Conservation (phyloP, 1,284 basidiomycete genomes). For the Lentinus polychrous region DNA sequence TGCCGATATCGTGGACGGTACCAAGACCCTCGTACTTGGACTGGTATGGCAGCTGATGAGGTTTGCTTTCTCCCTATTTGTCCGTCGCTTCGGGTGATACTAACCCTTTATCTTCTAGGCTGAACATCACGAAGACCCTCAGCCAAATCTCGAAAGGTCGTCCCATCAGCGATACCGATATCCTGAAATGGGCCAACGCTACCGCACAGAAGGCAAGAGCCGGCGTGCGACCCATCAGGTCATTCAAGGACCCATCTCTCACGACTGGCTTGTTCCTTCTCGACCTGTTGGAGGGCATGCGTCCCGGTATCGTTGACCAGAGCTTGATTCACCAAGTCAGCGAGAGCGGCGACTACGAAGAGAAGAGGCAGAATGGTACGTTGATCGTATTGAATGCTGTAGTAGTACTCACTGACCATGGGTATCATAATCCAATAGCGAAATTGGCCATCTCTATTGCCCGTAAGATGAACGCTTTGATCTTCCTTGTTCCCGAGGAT, state of each 20-base stretch:
- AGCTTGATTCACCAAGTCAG: slow-evolving; percentile 62
- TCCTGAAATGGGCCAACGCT: slow-evolving; percentile 94
- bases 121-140: slow-evolving; percentile 92
- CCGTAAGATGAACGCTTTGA: slow-evolving; percentile 93
- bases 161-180: slow-evolving; percentile 86
- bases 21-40: slow-evolving; percentile 87
- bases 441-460: slow-evolving; percentile 98
- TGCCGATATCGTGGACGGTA: slow-evolving; percentile 92
- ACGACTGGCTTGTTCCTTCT: slow-evolving; percentile 92
- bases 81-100: slow-evolving; percentile 1
- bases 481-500: slow-evolving; percentile 97
- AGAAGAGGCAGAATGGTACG: slow-evolving; percentile 87
- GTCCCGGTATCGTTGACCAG: slow-evolving; percentile 95
- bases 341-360: slow-evolving; percentile 76
- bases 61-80: slow-evolving; percentile 30
- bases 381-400: slow-evolving; percentile 9
- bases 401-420: not conserved
- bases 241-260: slow-evolving; percentile 92
- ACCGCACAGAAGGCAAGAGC: slow-evolving; percentile 73
- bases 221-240: slow-evolving; percentile 69
- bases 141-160: slow-evolving; percentile 73
- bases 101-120: slow-evolving; percentile 29
- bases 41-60: slow-evolving; percentile 98
- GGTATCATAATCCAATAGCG: slow-evolving; percentile 52
- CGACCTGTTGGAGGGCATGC: slow-evolving; percentile 85